These are phyloP conservation scores for Tolypocladium guangdongense DNA, from an alignment of 2,329 filamentous ascomycete species.

Conservation along the genomic window DNA sequence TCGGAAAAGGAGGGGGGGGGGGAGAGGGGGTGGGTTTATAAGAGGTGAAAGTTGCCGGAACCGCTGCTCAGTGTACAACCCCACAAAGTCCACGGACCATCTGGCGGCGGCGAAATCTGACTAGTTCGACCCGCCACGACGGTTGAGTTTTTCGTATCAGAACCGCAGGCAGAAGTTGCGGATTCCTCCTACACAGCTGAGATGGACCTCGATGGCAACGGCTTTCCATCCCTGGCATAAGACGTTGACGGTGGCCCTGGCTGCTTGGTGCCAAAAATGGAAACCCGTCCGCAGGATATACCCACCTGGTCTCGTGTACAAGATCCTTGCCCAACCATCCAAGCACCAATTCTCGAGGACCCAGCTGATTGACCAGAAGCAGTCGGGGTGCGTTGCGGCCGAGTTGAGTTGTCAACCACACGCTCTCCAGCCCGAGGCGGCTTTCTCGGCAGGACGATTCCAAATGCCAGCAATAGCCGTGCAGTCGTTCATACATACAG, in stretches of 20 bases:
- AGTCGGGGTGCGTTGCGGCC: neutral
- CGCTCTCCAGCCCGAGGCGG: neutral
- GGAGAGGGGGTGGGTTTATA: neutral
- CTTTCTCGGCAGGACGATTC: neutral
- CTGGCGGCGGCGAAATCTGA: neutral
- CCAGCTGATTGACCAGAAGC: neutral
- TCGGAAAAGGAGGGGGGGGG: neutral
- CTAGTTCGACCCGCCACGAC: constrained; percentile 3
- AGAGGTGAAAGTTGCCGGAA: neutral
- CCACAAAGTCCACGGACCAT: neutral
- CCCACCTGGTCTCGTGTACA: neutral
- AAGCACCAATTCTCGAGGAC: neutral
- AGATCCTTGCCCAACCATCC: neutral
- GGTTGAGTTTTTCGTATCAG: neutral
- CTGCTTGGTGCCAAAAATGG: neutral
- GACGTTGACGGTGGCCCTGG: neutral
- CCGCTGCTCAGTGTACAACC: neutral
- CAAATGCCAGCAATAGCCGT: neutral
- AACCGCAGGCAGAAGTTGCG: neutral
- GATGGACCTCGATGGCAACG: neutral
- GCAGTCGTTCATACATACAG: neutral
- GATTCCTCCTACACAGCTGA: neutral
- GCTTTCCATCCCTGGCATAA: neutral
- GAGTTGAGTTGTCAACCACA: neutral
- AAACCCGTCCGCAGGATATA: neutral